Percentiles rank a stretch among this genome's conserved stretches.
phyloP scores from a whole-genome alignment of 1,139 yeast species.

The Waltiozyma sp. region DNA sequence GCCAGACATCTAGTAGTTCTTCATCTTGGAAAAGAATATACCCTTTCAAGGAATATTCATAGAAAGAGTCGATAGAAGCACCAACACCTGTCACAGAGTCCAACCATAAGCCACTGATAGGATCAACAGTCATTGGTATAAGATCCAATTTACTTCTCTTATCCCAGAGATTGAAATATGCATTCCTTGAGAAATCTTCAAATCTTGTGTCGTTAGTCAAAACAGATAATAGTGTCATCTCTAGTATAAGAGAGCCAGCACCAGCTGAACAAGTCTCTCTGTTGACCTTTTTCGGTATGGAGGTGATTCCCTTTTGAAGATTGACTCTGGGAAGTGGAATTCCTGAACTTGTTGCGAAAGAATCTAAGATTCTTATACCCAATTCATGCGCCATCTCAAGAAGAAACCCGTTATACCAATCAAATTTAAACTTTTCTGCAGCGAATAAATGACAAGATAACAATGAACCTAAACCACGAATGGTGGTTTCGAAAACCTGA shows the following conservation, averaged over 20 bases:
- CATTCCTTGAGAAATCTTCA: slow-evolving; percentile 47
- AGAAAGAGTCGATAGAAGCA: slow-evolving; percentile 89
- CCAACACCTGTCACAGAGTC: slow-evolving; percentile 72
- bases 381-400: slow-evolving; percentile 59
- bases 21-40: slow-evolving; percentile 64
- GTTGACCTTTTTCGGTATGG: slow-evolving; percentile 20
- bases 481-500: slow-evolving; percentile 81
- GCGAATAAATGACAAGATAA: slow-evolving; percentile 70
- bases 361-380: slow-evolving; percentile 55
- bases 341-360: slow-evolving; percentile 50
- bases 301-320: slow-evolving; percentile 38
- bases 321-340: slow-evolving; percentile 71
- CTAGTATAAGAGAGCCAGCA: slow-evolving; percentile 72
- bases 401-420: slow-evolving; percentile 56
- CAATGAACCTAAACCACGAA: slow-evolving; percentile 70
- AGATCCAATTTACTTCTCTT: slow-evolving; percentile 51
- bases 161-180: slow-evolving; percentile 66
- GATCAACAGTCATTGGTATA: slow-evolving; percentile 71
- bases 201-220: slow-evolving; percentile 67
- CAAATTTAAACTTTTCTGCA: slow-evolving; percentile 41
- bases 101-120: slow-evolving; percentile 43
- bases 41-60: slow-evolving; percentile 77
- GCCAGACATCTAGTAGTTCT: slow-evolving; percentile 49
- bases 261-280: slow-evolving; percentile 80
- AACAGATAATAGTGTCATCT: slow-evolving; percentile 61